Percentiles rank a stretch among this genome's conserved stretches.
phyloP scores from a whole-genome alignment of 306 rosid species.

The Cucurbita pepo region DNA sequence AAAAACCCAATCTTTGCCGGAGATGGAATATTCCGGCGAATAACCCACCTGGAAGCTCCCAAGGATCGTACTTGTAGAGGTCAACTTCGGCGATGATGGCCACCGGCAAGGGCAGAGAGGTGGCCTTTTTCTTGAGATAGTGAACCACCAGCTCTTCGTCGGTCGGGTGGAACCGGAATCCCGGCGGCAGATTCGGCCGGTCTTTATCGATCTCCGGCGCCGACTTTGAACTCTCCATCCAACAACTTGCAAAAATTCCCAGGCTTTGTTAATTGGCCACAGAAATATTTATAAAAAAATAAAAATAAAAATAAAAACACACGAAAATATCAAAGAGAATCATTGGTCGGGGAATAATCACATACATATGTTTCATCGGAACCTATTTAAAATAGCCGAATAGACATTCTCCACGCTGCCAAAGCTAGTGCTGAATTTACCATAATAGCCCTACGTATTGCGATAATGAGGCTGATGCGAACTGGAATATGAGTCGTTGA shows the following conservation, averaged over 20 bases:
- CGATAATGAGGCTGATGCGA: not conserved
- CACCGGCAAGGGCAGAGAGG: constrained; percentile 56
- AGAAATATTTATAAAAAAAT: not conserved
- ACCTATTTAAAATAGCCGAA: not conserved
- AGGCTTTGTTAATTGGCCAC: not conserved
- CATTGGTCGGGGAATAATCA: not conserved
- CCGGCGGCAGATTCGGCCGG: constrained; percentile 71
- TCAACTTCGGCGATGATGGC: constrained; percentile 83
- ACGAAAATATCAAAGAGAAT: not conserved
- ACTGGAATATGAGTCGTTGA: not conserved
- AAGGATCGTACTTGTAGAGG: constrained; percentile 90
- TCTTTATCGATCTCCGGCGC: constrained; percentile 15
- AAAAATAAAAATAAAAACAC: not conserved
- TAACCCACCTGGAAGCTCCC: constrained; percentile 77
- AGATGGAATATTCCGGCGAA: not conserved
- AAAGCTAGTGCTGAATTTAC: not conserved
- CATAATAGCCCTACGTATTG: not conserved
- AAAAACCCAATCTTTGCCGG: not conserved
- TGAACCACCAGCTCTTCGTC: constrained; percentile 93
- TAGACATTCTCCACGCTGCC: not conserved
- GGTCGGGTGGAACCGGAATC: constrained; percentile 93
- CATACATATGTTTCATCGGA: not conserved
- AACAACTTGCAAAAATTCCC: not conserved
- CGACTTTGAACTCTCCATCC: not conserved
- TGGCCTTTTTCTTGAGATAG: constrained; percentile 66